A percentile compares a stretch with the other conserved stretches of the same genome.
These are phyloP conservation scores for Cladosporium sp. DNA, from an alignment of 2,329 filamentous ascomycete species.

Conservation along the genomic window DNA sequence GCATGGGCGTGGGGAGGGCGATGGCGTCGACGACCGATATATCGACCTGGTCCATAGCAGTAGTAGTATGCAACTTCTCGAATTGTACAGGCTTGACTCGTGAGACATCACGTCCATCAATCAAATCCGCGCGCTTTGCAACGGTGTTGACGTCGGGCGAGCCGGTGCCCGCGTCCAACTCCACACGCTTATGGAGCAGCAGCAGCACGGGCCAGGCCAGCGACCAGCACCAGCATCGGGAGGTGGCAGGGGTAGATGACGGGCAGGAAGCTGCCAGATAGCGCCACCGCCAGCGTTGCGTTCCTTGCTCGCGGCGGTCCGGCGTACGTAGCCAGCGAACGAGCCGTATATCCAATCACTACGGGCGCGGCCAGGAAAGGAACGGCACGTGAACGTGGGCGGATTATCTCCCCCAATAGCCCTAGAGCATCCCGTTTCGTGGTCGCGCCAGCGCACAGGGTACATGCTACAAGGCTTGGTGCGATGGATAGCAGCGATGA, in stretches of 20 bases:
- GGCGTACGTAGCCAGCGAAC: slow-evolving; percentile 18
- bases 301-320: slow-evolving; percentile 20
- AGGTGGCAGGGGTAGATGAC: slow-evolving; percentile 19
- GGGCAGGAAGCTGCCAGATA: slow-evolving; percentile 18
- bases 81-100: slow-evolving; percentile 8
- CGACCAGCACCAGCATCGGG: slow-evolving; percentile 1
- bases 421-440: slow-evolving; percentile 10
- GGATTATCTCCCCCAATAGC: slow-evolving; percentile 9
- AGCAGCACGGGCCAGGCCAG: slow-evolving; percentile 14
- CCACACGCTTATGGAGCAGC: not conserved
- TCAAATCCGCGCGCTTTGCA: not conserved
- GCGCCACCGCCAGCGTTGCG: slow-evolving; percentile 18
- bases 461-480: slow-evolving; percentile 1
- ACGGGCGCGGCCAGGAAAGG: slow-evolving; percentile 6
- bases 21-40: slow-evolving; percentile 14
- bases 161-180: not conserved
- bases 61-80: slow-evolving; percentile 8
- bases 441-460: slow-evolving; percentile 17
- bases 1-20: not conserved
- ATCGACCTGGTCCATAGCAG: slow-evolving; percentile 14
- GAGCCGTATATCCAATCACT: not conserved
- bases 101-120: slow-evolving; percentile 10
- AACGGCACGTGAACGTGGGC: slow-evolving; percentile 18
- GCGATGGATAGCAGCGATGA: not conserved
- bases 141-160: slow-evolving; percentile 10